Evolutionary conservation across 495 filamentous ascomycete genomes (phyloP).

Genomic region (Articulospora tetracladia): DNA sequence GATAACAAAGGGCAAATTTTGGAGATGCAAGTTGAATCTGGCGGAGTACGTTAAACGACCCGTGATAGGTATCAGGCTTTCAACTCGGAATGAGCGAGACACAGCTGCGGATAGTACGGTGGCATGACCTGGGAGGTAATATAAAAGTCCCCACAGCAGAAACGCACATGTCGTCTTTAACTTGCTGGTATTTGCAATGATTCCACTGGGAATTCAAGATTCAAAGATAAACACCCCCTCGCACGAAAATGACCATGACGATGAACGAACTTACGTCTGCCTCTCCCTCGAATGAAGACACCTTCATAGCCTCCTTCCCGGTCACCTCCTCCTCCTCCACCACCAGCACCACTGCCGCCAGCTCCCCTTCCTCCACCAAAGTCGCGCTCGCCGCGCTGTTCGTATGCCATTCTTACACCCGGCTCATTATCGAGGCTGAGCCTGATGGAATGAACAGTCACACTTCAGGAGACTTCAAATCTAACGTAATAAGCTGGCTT

Average conservation of each 20-base stretch:
- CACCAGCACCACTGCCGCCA: slow-evolving; percentile 27
- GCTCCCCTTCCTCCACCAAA: slow-evolving; percentile 19
- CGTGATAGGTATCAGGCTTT: too few relatives aligned
- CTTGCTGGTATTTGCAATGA: background rate
- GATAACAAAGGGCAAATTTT: too few relatives aligned
- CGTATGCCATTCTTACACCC: slow-evolving; percentile 25
- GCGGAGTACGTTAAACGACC: too few relatives aligned
- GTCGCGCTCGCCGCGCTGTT: slow-evolving; percentile 28
- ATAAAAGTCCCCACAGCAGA: too few relatives aligned
- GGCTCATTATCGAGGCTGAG: slow-evolving; percentile 17
- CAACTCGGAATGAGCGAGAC: too few relatives aligned
- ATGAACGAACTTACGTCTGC: slow-evolving; percentile 36
- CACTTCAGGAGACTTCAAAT: background rate
- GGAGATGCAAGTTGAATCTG: too few relatives aligned
- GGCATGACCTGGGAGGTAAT: too few relatives aligned
- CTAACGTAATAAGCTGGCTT: slow-evolving; percentile 1
- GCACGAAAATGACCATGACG: background rate
- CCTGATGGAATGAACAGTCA: background rate
- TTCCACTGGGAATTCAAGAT: background rate
- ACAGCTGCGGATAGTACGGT: too few relatives aligned
- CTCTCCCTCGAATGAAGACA: slow-evolving; percentile 35
- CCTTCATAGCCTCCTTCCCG: slow-evolving; percentile 35
- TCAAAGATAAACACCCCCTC: background rate
- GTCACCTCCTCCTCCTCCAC: slow-evolving; percentile 18
- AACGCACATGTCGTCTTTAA: too few relatives aligned